phyloP scores from a whole-genome alignment of 257 asterid species.

The Voacanga thouarsii region DNA sequence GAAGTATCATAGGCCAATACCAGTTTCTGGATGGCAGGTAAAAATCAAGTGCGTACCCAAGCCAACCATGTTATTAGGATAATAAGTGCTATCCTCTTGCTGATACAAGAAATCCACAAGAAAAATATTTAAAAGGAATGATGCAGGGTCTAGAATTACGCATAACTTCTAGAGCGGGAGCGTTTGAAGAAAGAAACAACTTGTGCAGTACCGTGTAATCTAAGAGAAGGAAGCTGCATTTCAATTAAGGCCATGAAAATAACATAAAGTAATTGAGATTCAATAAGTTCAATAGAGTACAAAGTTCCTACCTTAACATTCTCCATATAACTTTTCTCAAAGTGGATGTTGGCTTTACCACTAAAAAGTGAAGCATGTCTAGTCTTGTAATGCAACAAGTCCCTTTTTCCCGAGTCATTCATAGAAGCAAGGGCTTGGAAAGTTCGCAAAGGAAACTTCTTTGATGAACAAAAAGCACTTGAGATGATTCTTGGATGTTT shows the following conservation, averaged over 20 bases:
- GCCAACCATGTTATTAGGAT: neutral
- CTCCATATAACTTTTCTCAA: constrained; percentile 33
- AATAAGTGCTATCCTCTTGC: neutral
- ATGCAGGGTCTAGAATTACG: neutral
- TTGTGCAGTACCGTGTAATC: neutral
- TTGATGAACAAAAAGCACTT: constrained; percentile 58
- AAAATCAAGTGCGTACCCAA: neutral
- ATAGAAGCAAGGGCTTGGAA: constrained; percentile 46
- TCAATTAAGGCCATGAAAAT: neutral
- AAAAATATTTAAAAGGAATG: neutral
- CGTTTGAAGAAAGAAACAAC: neutral
- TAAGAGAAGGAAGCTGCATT: constrained; percentile 6
- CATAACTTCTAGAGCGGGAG: neutral
- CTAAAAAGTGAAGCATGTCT: constrained; percentile 44
- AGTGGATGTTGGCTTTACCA: constrained; percentile 32
- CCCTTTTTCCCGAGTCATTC: constrained; percentile 42
- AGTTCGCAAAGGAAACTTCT: constrained; percentile 48
- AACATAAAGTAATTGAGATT: neutral
- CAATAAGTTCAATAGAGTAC: neutral
- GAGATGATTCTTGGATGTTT: constrained; percentile 65
- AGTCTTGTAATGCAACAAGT: constrained; percentile 37
- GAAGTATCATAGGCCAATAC: neutral
- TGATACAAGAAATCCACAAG: neutral
- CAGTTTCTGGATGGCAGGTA: neutral
- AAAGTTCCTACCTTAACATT: constrained; percentile 31